phyloP scores from a whole-genome alignment of 2,329 filamentous ascomycete genomes.

The Fusarium liriodendri region DNA sequence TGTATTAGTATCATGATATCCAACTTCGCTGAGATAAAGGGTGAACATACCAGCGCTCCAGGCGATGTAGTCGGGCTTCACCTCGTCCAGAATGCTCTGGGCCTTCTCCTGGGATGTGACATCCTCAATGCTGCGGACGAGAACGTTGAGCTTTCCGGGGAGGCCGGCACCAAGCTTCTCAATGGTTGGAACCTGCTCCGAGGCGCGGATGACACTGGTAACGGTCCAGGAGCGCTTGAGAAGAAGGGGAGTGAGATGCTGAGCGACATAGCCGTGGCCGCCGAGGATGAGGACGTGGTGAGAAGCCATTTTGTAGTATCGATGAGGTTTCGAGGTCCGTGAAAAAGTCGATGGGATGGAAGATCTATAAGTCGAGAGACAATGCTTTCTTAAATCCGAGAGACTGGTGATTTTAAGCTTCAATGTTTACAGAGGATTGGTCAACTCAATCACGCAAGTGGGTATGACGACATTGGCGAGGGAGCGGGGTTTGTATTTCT shows the following conservation, averaged over 20 bases:
- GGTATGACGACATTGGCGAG: conserved; percentile 34
- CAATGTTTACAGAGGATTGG: not conserved
- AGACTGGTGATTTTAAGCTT: not conserved
- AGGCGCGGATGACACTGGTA: conserved; percentile 80
- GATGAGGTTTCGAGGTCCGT: not conserved
- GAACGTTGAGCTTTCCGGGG: conserved; percentile 73
- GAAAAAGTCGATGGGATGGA: not conserved
- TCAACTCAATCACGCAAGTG: conserved; percentile 9
- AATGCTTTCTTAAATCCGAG: not conserved
- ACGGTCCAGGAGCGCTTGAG: conserved; percentile 80
- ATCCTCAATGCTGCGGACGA: conserved; percentile 78
- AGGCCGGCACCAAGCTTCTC: conserved; percentile 68
- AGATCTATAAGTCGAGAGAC: not conserved
- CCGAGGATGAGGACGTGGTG: conserved; percentile 78
- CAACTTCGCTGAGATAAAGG: not conserved
- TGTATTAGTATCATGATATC: conserved; percentile 7
- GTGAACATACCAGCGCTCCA: conserved; percentile 71
- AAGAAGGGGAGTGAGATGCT: conserved; percentile 80
- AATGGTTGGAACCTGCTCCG: conserved; percentile 74
- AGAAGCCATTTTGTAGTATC: conserved; percentile 42
- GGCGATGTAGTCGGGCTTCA: conserved; percentile 73
- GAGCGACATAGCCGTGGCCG: conserved; percentile 83
- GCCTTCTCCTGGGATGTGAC: conserved; percentile 73
- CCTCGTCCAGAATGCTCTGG: conserved; percentile 68
- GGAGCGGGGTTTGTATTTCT: conserved; percentile 33